Evolutionary conservation across 805 yeast species (phyloP).

Genomic region (Wickerhamiella shivajii): DNA sequence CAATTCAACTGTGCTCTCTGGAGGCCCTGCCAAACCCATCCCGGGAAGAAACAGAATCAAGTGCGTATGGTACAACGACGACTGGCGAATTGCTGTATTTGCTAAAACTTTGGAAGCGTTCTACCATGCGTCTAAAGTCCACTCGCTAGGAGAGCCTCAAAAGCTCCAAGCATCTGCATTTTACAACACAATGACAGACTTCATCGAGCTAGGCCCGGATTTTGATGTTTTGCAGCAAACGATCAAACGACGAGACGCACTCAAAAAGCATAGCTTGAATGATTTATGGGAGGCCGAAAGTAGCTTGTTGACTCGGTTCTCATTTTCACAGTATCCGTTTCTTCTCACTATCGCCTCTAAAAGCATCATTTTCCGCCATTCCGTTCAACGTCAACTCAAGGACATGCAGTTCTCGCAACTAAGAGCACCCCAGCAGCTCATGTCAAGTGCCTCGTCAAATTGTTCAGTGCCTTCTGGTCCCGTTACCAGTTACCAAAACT

Average conservation of each 20-base stretch:
- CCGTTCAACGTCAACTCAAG: conserved; percentile 21
- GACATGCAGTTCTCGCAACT: conserved; percentile 26
- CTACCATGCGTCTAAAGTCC: conserved; percentile 34
- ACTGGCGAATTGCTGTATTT: conserved; percentile 69
- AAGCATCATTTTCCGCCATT: conserved; percentile 58
- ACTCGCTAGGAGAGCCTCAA: conserved; percentile 20
- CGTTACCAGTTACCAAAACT: conserved; percentile 5
- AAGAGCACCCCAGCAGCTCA: neutral
- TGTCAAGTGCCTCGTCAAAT: conserved; percentile 1
- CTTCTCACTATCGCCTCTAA: conserved; percentile 70
- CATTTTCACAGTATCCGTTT: conserved; percentile 76
- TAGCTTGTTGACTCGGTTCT: conserved; percentile 23
- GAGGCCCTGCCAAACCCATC: no score
- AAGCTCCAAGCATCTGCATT: conserved; percentile 33
- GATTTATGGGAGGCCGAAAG: conserved; percentile 5
- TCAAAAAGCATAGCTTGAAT: neutral
- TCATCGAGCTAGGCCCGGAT: conserved; percentile 59
- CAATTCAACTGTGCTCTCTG: conserved; percentile 14
- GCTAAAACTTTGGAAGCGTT: conserved; percentile 43
- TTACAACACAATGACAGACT: conserved; percentile 74
- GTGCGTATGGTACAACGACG: conserved; percentile 51
- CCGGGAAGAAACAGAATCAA: conserved; percentile 15
- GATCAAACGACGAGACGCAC: conserved; percentile 2
- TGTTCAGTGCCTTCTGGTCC: conserved; percentile 1
- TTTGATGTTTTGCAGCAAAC: conserved; percentile 64